Base-by-base conservation (phyloP, 139 green algal species). In the Chlorella sp. region DNA sequence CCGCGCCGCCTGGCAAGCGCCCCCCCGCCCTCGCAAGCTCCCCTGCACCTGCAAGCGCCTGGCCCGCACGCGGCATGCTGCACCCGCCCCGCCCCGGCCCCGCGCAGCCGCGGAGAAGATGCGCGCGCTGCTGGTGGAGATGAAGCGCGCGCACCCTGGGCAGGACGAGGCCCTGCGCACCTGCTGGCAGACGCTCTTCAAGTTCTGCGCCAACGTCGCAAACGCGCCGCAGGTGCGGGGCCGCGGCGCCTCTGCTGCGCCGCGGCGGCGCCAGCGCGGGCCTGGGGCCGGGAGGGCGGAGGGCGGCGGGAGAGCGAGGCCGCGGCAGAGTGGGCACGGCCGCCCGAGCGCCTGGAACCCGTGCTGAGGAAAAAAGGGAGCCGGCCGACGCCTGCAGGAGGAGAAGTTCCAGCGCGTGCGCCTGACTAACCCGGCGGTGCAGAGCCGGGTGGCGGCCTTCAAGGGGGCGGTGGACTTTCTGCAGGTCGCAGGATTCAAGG, bases 361-460 rank as follows among this genome's bases (percentile, higher is more conserved):
- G n/a, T 61, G 53, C 11, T 8, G 11, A 29, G 11, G 53, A 23
- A 14, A 61, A 23, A 14, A 14, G 11, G 29, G 53, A 14, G 23
- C 53, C 9, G 7, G 53, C 29, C 19, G 11, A 31, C 23, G 7
- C 40, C 27, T 69, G 62, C 14, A 11, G 72, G 91, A 98, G 71
- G 93, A 96, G 19, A 98, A 97, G 88, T 98, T 91, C 80, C 85
- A 93, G 41, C 83, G 41, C 23, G 95, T 99, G 82, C 88, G 86
- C 33, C 71, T 94, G 12, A 73, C 67, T 62, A 98, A 98, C 76
- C 87, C 89, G 1, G 92, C 94, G 23, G 95, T 98, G 77, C 88
- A 95, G 82, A 40, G 82, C 71, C 84, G 92, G 0, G 92, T 98
- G 42, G 89, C 67, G 23, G n/a, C 64, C 29, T 81, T 94, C 40